These are phyloP conservation scores for Pichia californica DNA, from an alignment of 805 yeast genomes.

Conservation along the genomic window DNA sequence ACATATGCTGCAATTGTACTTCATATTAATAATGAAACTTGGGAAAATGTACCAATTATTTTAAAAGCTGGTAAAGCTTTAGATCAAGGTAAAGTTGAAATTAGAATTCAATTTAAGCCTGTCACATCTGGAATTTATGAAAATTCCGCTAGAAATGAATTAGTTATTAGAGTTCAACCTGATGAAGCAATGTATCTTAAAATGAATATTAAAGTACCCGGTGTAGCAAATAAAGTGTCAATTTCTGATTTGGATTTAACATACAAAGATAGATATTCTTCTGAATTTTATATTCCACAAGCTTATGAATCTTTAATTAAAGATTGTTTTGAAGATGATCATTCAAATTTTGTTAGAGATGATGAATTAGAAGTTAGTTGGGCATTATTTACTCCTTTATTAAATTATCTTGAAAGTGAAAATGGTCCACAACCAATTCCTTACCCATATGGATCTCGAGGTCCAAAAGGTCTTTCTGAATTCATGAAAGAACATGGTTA, in stretches of 20 bases:
- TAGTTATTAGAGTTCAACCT: conserved; percentile 92
- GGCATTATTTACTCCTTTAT: conserved; percentile 87
- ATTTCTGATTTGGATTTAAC: conserved; percentile 88
- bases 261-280: conserved; percentile 64
- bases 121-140: conserved; percentile 78
- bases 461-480: conserved; percentile 60
- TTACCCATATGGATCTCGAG: conserved; percentile 89
- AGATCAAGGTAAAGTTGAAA: conserved; percentile 90
- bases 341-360: conserved; percentile 95
- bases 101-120: conserved; percentile 85
- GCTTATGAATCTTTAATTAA: conserved; percentile 94
- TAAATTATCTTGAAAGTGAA: conserved; percentile 69
- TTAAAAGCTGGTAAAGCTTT: conserved; percentile 98
- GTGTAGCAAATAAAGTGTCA: conserved; percentile 73
- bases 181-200: conserved; percentile 90
- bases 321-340: conserved; percentile 87
- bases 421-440: conserved; percentile 59
- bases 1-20: conserved; percentile 86
- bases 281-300: conserved; percentile 92
- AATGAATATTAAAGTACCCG: conserved; percentile 91
- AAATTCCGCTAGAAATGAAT: conserved; percentile 81
- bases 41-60: conserved; percentile 97
- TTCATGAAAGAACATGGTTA: conserved; percentile 71
- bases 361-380: conserved; percentile 94
- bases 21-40: conserved; percentile 82